Percentiles rank a stretch among this genome's conserved stretches.
Conservation (phyloP, 2,329 filamentous ascomycete species). For the Neopestalotiopsis rosae region DNA sequence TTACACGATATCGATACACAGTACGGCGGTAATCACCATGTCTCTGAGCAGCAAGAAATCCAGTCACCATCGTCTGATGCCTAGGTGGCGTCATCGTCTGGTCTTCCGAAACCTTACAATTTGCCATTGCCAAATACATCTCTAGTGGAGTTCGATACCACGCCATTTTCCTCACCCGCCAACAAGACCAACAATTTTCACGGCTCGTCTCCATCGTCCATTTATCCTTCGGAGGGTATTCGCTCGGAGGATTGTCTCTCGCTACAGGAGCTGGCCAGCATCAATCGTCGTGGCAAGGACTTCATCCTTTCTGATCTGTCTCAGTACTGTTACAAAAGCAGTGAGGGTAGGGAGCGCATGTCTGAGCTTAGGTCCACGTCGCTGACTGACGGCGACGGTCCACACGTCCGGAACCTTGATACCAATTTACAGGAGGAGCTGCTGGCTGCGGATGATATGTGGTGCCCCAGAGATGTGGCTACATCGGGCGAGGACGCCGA, state of each 20-base stretch:
- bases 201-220: slow-evolving; percentile 5
- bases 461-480: neutral
- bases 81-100: neutral
- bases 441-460: neutral
- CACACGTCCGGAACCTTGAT: neutral
- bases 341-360: neutral
- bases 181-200: neutral
- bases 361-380: slow-evolving; percentile 10
- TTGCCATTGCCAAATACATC: neutral
- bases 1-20: neutral
- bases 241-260: slow-evolving; percentile 8
- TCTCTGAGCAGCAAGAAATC: slow-evolving; percentile 2
- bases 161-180: neutral
- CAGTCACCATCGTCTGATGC: neutral
- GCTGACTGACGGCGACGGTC: slow-evolving; percentile 8
- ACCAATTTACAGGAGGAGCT: slow-evolving; percentile 11
- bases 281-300: neutral
- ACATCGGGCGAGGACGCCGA: neutral
- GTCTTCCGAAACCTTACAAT: neutral
- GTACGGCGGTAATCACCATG: neutral
- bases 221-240: slow-evolving; percentile 15
- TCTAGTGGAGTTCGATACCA: neutral
- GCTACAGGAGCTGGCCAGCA: neutral
- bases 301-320: slow-evolving; percentile 3
- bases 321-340: slow-evolving; percentile 5